A percentile compares a stretch with the other conserved stretches of the same genome.
These are phyloP conservation scores for Annulohypoxylon maeteangense DNA, from an alignment of 495 filamentous ascomycete species.

Conservation along the genomic window DNA sequence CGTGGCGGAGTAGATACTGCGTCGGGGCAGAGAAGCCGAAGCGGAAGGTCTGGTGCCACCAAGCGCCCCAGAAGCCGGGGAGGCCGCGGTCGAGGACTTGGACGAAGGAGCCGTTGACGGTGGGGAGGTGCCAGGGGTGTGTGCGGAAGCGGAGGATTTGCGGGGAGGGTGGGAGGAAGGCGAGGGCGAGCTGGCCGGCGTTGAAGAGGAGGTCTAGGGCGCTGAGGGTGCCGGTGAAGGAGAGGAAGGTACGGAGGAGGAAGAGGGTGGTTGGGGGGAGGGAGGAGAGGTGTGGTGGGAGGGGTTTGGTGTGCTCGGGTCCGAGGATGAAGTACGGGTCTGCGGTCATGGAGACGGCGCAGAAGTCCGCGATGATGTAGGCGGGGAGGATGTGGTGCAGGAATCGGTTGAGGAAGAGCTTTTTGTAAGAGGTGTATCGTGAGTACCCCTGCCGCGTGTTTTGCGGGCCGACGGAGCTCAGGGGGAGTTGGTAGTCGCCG, in stretches of 20 bases:
- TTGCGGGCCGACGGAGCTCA: slow-evolving; percentile 50
- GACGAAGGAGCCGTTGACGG: slow-evolving; percentile 66
- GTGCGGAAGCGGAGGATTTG: slow-evolving; percentile 55
- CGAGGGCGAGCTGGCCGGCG: slow-evolving; percentile 55
- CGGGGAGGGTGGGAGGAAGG: slow-evolving; percentile 59
- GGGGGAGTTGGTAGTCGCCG: slow-evolving; percentile 52
- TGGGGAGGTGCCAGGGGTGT: slow-evolving; percentile 73
- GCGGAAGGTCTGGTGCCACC: slow-evolving; percentile 92
- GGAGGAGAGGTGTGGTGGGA: slow-evolving; percentile 58
- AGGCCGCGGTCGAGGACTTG: slow-evolving; percentile 73
- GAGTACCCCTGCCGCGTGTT: slow-evolving; percentile 48
- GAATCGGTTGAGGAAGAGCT: slow-evolving; percentile 61
- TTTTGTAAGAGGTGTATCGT: slow-evolving; percentile 51
- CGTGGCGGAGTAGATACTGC: slow-evolving; percentile 58
- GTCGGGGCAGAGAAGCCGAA: slow-evolving; percentile 71
- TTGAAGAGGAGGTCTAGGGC: slow-evolving; percentile 66
- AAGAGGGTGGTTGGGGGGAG: slow-evolving; percentile 55
- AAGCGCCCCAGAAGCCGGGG: slow-evolving; percentile 79
- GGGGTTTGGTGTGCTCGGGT: slow-evolving; percentile 48
- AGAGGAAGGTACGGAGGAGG: slow-evolving; percentile 62
- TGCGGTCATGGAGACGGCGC: slow-evolving; percentile 71
- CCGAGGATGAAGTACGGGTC: slow-evolving; percentile 79
- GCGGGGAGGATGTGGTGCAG: slow-evolving; percentile 55
- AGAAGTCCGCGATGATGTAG: slow-evolving; percentile 73
- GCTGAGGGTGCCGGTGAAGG: slow-evolving; percentile 60